Evolutionary conservation across 2,329 filamentous ascomycete genomes (phyloP).

Genomic region (Exophiala oligosperma): DNA sequence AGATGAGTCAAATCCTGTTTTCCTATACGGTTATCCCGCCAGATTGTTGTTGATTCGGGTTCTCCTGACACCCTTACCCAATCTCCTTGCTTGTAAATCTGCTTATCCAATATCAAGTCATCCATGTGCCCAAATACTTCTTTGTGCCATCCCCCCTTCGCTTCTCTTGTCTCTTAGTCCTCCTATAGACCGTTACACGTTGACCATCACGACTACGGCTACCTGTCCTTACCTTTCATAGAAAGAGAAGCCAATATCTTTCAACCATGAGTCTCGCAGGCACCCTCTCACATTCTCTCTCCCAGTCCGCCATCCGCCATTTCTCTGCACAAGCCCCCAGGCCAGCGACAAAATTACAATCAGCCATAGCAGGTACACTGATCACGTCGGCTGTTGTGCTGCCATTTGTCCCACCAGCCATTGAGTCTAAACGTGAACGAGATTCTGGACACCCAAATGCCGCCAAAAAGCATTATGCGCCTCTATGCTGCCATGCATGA

Average conservation of each 20-base stretch:
- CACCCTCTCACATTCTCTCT: slow-evolving; percentile 14
- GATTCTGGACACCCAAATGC: slow-evolving; percentile 39
- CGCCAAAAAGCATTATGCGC: slow-evolving; percentile 36
- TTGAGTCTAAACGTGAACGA: slow-evolving; percentile 46
- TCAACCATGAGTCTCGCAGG: slow-evolving; percentile 23
- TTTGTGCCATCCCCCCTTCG: background rate
- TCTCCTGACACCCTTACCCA: background rate
- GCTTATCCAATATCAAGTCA: background rate
- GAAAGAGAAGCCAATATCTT: background rate
- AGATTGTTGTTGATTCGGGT: background rate
- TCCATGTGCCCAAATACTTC: background rate
- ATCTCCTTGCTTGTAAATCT: slow-evolving; percentile 12
- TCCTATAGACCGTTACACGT: background rate
- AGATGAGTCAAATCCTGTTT: background rate
- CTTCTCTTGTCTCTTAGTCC: background rate
- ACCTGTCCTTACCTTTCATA: background rate
- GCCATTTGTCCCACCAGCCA: slow-evolving; percentile 48
- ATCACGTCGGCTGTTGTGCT: slow-evolving; percentile 45
- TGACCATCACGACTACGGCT: background rate
- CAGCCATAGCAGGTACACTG: slow-evolving; percentile 43
- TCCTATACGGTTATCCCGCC: background rate
- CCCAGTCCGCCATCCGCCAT: slow-evolving; percentile 39
- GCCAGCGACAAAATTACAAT: slow-evolving; percentile 40
- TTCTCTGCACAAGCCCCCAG: slow-evolving; percentile 45
- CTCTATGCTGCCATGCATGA: slow-evolving; percentile 27